phyloP scores from a whole-genome alignment of 495 filamentous ascomycete genomes.

The Neurospora sp. region DNA sequence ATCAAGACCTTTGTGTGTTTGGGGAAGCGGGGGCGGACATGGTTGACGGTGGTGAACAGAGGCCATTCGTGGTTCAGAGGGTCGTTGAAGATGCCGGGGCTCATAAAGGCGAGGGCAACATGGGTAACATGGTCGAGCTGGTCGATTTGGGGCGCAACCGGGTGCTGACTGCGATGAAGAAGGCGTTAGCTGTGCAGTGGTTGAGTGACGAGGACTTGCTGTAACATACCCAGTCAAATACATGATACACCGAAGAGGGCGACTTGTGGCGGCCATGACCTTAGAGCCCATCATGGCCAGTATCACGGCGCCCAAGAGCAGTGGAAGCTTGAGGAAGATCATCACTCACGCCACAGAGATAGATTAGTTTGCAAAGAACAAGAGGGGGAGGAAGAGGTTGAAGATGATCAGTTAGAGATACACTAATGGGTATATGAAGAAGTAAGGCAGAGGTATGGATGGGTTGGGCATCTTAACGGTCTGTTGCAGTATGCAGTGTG shows the following conservation, averaged over 20 bases:
- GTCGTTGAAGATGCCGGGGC: constrained; percentile 48
- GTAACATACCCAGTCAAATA: constrained; percentile 46
- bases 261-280: constrained; percentile 5
- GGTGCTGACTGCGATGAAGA: constrained; percentile 36
- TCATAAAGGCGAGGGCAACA: constrained; percentile 61
- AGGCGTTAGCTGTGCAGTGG: not conserved
- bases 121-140: constrained; percentile 45
- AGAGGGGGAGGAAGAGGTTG: not conserved
- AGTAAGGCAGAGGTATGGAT: not conserved
- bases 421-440: not conserved
- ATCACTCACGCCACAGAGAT: not conserved
- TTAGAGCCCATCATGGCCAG: constrained; percentile 1
- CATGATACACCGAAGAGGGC: constrained; percentile 41
- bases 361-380: not conserved
- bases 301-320: not conserved
- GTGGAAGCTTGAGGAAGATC: not conserved
- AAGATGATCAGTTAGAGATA: not conserved
- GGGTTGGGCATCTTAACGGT: not conserved
- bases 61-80: constrained; percentile 40
- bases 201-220: not conserved
- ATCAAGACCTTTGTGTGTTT: constrained; percentile 54
- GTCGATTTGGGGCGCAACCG: constrained; percentile 34
- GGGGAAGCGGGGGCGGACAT: constrained; percentile 47
- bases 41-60: constrained; percentile 48
- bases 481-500: not conserved